Conservation (phyloP, 805 yeast species). For the Tetrapisispora pingtungensis region DNA sequence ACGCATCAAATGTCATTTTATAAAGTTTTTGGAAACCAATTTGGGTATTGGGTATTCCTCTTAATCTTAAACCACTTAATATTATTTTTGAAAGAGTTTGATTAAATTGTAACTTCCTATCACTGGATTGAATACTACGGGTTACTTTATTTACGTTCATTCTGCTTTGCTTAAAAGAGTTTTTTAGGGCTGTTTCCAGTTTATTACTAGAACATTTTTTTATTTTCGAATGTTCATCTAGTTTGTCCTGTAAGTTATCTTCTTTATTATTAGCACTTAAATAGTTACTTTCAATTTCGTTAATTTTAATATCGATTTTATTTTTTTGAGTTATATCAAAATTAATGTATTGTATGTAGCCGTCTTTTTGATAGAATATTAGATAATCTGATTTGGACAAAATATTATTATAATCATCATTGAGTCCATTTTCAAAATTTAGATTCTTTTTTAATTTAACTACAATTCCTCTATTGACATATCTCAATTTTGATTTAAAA, state of each 20-base stretch:
- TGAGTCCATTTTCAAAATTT: not conserved
- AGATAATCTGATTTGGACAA: not conserved
- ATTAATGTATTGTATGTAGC: conserved; percentile 3
- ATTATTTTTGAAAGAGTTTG: conserved; percentile 29
- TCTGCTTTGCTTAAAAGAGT: conserved; percentile 12
- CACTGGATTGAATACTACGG: conserved; percentile 17
- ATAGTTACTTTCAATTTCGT: not conserved
- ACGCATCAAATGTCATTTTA: conserved; percentile 29
- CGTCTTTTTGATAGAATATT: not conserved
- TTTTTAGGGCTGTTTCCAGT: conserved; percentile 14
- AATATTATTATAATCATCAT: not conserved
- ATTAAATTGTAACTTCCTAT: conserved; percentile 19
- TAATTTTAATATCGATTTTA: conserved; percentile 5
- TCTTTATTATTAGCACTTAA: not conserved
- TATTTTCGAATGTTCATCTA: not conserved
- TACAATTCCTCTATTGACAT: conserved; percentile 18
- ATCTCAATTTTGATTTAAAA: conserved; percentile 20
- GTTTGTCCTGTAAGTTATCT: conserved; percentile 4
- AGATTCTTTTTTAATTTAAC: conserved; percentile 7
- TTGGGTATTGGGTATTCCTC: conserved; percentile 26
- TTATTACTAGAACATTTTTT: not conserved
- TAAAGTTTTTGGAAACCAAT: conserved; percentile 29
- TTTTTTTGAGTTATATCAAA: conserved; percentile 4
- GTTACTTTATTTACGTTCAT: conserved; percentile 9
- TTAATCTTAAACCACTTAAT: conserved; percentile 29